phyloP scores from a whole-genome alignment of 768 basidiomycete genomes.

The Lactifluus hygrophoroides region DNA sequence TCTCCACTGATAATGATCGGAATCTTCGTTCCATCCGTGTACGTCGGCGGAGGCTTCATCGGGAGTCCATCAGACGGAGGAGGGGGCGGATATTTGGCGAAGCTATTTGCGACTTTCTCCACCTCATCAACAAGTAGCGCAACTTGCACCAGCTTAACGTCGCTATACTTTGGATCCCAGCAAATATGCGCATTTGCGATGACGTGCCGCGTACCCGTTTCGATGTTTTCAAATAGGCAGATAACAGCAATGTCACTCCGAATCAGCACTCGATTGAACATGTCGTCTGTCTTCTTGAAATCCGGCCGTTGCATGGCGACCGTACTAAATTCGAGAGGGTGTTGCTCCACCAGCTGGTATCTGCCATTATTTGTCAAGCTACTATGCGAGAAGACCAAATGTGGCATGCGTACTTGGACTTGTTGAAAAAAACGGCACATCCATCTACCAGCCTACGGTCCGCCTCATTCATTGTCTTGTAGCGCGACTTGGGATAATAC shows the following conservation, averaged over 20 bases:
- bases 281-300: slow-evolving; percentile 96
- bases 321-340: slow-evolving; percentile 87
- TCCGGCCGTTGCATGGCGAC: slow-evolving; percentile 89
- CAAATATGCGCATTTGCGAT: slow-evolving; percentile 87
- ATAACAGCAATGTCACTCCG: slow-evolving; percentile 91
- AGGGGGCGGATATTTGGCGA: slow-evolving; percentile 73
- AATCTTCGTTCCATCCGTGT: slow-evolving; percentile 81
- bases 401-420: slow-evolving; percentile 58
- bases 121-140: slow-evolving; percentile 89
- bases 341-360: slow-evolving; percentile 88
- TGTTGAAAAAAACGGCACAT: slow-evolving; percentile 93
- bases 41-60: slow-evolving; percentile 52
- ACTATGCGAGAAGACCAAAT: not conserved
- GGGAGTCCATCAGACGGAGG: slow-evolving; percentile 36
- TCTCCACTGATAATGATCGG: slow-evolving; percentile 91
- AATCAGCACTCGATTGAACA: slow-evolving; percentile 97
- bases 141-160: slow-evolving; percentile 97
- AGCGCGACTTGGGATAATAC: slow-evolving; percentile 86
- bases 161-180: slow-evolving; percentile 88
- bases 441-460: slow-evolving; percentile 91
- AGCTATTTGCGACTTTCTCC: slow-evolving; percentile 79
- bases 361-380: slow-evolving; percentile 31
- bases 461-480: slow-evolving; percentile 83
- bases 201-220: slow-evolving; percentile 81
- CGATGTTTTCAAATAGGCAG: slow-evolving; percentile 76